Evolutionary conservation across 2,329 filamentous ascomycete genomes (phyloP).

Genomic region (Cladobotryum mycophilum): DNA sequence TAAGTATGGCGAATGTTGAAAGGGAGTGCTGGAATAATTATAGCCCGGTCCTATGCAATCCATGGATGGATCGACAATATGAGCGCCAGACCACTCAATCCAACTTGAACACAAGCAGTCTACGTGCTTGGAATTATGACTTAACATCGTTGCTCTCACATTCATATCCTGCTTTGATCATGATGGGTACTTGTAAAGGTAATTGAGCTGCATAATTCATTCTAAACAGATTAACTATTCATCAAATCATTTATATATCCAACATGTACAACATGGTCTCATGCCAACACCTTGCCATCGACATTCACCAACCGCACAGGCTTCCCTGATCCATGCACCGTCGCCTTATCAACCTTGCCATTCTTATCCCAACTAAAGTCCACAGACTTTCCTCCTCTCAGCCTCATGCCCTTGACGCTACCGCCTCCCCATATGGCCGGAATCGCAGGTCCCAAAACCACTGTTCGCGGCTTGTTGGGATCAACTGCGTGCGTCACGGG

Average conservation of each 20-base stretch:
- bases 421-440: slow-evolving; percentile 38
- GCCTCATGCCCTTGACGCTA: slow-evolving; percentile 35
- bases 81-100: too few species aligned
- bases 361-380: slow-evolving; percentile 38
- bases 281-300: slow-evolving; percentile 7
- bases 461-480: slow-evolving; percentile 21
- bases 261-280: not conserved
- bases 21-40: too few species aligned
- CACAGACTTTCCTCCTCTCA: slow-evolving; percentile 38
- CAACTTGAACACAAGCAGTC: too few species aligned
- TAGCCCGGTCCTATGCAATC: too few species aligned
- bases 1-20: too few species aligned
- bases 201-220: too few species aligned
- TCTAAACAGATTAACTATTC: too few species aligned
- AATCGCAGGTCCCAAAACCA: slow-evolving; percentile 43
- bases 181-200: not conserved
- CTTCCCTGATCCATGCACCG: slow-evolving; percentile 1
- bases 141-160: too few species aligned
- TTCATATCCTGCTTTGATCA: not conserved
- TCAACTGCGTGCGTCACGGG: slow-evolving; percentile 20
- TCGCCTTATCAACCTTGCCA: slow-evolving; percentile 14
- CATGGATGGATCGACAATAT: too few species aligned
- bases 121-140: too few species aligned
- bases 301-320: slow-evolving; percentile 10
- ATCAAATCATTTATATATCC: too few species aligned